Evolutionary conservation across 352 stramenopile genomes (phyloP).

Genomic region (Poterioochromonas sp.): DNA sequence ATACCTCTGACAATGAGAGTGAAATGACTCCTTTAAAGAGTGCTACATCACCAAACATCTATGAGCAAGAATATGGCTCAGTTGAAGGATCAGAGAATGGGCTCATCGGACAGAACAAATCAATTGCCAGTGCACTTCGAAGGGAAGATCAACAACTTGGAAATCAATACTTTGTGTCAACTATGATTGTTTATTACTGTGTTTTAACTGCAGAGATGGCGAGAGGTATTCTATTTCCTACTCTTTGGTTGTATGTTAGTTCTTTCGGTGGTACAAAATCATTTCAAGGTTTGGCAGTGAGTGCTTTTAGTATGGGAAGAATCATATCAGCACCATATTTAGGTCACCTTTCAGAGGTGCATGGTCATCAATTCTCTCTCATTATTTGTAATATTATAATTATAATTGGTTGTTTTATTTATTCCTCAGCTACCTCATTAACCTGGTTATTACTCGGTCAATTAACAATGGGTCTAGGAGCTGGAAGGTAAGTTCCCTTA

Average conservation of each 20-base stretch:
- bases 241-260: constrained; percentile 36
- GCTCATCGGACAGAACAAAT: no score
- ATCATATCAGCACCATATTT: neutral
- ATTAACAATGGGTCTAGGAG: neutral
- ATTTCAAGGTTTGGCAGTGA: neutral
- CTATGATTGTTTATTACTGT: neutral
- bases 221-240: constrained; percentile 27
- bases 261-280: neutral
- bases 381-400: neutral
- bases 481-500: neutral
- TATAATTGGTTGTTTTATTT: neutral
- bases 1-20: no score
- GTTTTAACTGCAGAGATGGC: neutral
- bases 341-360: neutral
- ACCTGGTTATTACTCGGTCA: neutral
- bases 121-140: no score
- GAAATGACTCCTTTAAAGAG: no score
- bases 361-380: neutral
- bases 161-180: no score
- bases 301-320: neutral
- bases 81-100: no score
- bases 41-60: no score
- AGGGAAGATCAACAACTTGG: no score
- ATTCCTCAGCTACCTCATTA: neutral
- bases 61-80: no score